Evolutionary conservation across 768 basidiomycete genomes (phyloP), one percentile per base, ranked within the genome.

Genomic region (Mycena latifolia): DNA sequence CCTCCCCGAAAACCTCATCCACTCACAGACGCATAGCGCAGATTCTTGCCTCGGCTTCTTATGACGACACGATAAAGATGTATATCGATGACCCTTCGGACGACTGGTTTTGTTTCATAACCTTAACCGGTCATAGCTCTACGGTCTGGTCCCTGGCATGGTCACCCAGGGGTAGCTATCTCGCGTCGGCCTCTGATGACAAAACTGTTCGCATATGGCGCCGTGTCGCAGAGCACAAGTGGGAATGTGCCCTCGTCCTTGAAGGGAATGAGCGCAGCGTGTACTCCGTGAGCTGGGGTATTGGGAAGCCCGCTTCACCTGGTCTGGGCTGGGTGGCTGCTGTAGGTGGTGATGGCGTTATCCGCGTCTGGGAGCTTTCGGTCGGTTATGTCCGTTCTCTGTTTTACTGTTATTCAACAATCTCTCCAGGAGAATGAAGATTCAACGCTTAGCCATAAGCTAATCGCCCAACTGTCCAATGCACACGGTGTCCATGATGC

Each of bases 21-120:
- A 51, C 67, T 69, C 66, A 65, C 55, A 67, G 70, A 71, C 67
- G 58, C 53, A 28, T 35, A 75, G 72, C 65, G 73, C 78, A 97
- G 93, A 94, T 98, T 67, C 89, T 99, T 59, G 97, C 97, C 28
- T 98, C 97, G 2, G 94, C 89, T 5, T 98, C 97, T 0, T 99
- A 99, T 79, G 98, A 99, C 74, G 96, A 98, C 71, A 95, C 93
- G 2, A 92, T 99, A 76, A 95, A 94, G 66, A 87, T 99, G 29
- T 96, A 96, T 78, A 79, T 93, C 58, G 96, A 99, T 72, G 96
- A 98, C 75, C 95, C 95, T 0, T 88, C 88, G 28, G 94, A 97
- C 66, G 98, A 99, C 76, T 99, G 98, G 95, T 93, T 87, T 72
- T 92, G 91, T 73, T 92, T 95, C 68, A 77, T 88, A 63, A 96